Evolutionary conservation across 257 asterid species (phyloP).

Genomic region (Solanum tarijense): DNA sequence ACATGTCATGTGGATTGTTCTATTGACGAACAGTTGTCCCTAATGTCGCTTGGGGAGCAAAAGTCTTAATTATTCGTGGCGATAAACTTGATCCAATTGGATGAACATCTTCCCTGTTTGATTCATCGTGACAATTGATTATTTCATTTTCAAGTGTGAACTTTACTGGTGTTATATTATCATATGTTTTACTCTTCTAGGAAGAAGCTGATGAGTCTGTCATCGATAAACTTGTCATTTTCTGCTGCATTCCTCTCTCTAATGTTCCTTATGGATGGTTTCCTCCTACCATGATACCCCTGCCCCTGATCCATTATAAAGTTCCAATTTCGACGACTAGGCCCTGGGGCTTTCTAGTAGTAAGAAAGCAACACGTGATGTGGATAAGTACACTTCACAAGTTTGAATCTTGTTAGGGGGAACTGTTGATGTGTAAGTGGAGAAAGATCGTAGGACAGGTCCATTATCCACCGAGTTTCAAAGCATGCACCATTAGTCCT

Average conservation of each 20-base stretch:
- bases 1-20: constrained; percentile 74
- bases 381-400: neutral
- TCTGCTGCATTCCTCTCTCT: neutral
- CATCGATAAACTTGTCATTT: neutral
- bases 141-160: neutral
- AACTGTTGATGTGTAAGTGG: neutral
- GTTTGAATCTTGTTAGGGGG: neutral
- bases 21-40: constrained; percentile 55
- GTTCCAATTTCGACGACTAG: neutral
- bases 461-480: neutral
- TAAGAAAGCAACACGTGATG: neutral
- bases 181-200: neutral
- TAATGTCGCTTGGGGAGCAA: constrained; percentile 37
- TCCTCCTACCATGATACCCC: neutral
- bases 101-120: neutral
- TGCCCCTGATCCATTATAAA: neutral
- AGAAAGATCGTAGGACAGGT: neutral
- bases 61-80: constrained; percentile 1
- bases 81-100: neutral
- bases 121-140: neutral
- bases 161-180: neutral
- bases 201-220: neutral
- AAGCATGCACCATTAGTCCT: neutral
- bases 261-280: neutral
- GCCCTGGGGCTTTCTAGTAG: neutral